Percentiles rank a stretch among this genome's conserved stretches.
Conservation (phyloP, 192 early-diverging fungal species). For the Backusella parvicylindrica region DNA sequence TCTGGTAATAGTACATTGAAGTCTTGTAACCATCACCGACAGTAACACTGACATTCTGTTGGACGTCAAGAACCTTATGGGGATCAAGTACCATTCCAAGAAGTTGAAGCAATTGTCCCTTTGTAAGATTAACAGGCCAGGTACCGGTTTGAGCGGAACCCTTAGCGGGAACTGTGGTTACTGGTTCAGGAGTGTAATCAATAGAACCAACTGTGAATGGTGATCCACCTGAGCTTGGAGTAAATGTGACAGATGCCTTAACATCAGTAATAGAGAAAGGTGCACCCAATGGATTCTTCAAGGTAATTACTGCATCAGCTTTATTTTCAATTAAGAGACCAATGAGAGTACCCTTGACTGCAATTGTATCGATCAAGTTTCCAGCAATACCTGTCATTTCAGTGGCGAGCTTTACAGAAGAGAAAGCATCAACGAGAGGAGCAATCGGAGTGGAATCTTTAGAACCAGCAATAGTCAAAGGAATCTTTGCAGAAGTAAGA, state of each 20-base stretch:
- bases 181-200: neutral
- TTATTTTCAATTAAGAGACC: neutral
- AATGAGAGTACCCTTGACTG: constrained; percentile 6
- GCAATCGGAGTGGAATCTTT: constrained; percentile 35
- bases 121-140: constrained; percentile 10
- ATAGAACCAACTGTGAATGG: constrained; percentile 12
- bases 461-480: constrained; percentile 38
- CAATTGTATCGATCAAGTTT: constrained; percentile 30
- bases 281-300: constrained; percentile 24
- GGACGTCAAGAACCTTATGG: neutral
- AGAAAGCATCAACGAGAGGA: constrained; percentile 41
- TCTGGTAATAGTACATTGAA: neutral
- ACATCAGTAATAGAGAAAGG: constrained; percentile 9
- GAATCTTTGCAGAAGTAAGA: constrained; percentile 35
- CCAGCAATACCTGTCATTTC: constrained; percentile 41
- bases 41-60: neutral
- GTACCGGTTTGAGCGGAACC: neutral
- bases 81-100: neutral
- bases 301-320: constrained; percentile 9
- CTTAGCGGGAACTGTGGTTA: constrained; percentile 10
- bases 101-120: neutral
- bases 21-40: neutral
- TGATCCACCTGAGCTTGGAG: neutral
- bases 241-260: neutral
- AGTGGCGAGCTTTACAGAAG: constrained; percentile 34